Evolutionary conservation across 2,329 filamentous ascomycete genomes (phyloP).

Genomic region (Colletotrichum simmondsii): DNA sequence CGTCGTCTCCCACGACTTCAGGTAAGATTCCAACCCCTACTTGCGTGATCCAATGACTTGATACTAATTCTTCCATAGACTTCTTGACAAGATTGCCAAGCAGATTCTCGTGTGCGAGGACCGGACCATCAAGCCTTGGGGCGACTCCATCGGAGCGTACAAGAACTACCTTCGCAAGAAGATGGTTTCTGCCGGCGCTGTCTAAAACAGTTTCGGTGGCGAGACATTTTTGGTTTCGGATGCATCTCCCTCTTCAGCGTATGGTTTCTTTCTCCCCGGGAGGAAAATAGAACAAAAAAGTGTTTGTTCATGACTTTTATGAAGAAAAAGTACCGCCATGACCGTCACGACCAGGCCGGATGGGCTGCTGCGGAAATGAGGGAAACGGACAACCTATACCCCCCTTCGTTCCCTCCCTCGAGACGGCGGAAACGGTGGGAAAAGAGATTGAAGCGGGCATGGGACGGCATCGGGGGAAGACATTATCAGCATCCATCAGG

Average conservation of each 20-base stretch:
- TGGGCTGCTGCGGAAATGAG: neutral
- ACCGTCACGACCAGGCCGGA: conserved; percentile 8
- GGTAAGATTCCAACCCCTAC: conserved; percentile 65
- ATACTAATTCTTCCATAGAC: conserved; percentile 60
- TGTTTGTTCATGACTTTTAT: conserved; percentile 16
- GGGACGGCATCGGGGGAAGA: conserved; percentile 12
- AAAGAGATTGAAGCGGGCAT: conserved; percentile 9
- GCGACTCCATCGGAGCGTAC: conserved; percentile 91
- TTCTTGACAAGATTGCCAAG: conserved; percentile 99
- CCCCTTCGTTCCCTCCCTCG: neutral
- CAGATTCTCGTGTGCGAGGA: conserved; percentile 99
- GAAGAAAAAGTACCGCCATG: conserved; percentile 6
- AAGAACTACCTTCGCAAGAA: conserved; percentile 99
- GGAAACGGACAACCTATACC: neutral
- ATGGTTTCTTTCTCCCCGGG: neutral
- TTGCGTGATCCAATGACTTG: neutral
- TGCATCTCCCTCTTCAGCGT: conserved; percentile 3
- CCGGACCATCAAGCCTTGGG: conserved; percentile 91
- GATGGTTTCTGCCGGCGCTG: conserved; percentile 90
- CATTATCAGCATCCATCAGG: conserved; percentile 8
- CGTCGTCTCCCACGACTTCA: conserved; percentile 98
- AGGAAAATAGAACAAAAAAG: neutral
- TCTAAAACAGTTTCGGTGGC: conserved; percentile 63
- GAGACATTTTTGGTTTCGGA: neutral
- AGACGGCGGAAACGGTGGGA: neutral